These are phyloP conservation scores for Noccaea caerulescens DNA, from an alignment of 345 rosid species.

Conservation along the genomic window DNA sequence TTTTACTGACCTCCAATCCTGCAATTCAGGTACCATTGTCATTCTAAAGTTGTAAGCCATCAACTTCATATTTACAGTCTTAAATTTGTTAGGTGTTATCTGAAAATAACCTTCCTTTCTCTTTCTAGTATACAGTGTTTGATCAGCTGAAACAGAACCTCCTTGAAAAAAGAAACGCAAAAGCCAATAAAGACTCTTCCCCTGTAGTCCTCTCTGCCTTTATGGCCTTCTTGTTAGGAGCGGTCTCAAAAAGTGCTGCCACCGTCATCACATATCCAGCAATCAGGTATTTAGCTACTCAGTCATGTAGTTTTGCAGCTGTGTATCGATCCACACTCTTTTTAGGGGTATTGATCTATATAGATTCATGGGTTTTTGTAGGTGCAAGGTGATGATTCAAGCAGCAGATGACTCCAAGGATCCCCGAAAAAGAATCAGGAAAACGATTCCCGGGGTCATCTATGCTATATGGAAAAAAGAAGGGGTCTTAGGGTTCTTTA, in stretches of 20 bases:
- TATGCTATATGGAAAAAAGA: slow-evolving; percentile 73
- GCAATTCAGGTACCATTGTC: slow-evolving; percentile 73
- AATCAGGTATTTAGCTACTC: slow-evolving; percentile 59
- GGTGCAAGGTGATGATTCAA: slow-evolving; percentile 93
- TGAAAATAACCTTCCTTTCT: background rate
- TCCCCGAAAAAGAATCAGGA: slow-evolving; percentile 42
- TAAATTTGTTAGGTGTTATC: background rate
- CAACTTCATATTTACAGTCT: slow-evolving; percentile 1
- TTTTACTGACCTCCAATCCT: slow-evolving; percentile 88
- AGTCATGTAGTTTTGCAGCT: background rate
- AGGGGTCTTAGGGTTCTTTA: slow-evolving; percentile 82
- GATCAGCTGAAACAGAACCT: slow-evolving; percentile 87
- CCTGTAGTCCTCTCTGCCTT: slow-evolving; percentile 75
- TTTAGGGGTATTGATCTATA: background rate
- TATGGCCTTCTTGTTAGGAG: slow-evolving; percentile 84
- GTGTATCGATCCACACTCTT: slow-evolving; percentile 9
- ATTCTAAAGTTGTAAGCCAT: background rate
- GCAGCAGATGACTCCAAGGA: slow-evolving; percentile 66
- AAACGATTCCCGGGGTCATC: slow-evolving; percentile 59
- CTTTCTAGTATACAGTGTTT: slow-evolving; percentile 79
- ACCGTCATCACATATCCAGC: slow-evolving; percentile 89
- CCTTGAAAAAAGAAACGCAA: slow-evolving; percentile 48
- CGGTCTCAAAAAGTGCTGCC: slow-evolving; percentile 83
- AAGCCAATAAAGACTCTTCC: slow-evolving; percentile 48
- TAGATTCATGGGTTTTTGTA: slow-evolving; percentile 40